Evolutionary conservation across 805 yeast genomes (phyloP).

Genomic region (Saccharomyces paradoxus): DNA sequence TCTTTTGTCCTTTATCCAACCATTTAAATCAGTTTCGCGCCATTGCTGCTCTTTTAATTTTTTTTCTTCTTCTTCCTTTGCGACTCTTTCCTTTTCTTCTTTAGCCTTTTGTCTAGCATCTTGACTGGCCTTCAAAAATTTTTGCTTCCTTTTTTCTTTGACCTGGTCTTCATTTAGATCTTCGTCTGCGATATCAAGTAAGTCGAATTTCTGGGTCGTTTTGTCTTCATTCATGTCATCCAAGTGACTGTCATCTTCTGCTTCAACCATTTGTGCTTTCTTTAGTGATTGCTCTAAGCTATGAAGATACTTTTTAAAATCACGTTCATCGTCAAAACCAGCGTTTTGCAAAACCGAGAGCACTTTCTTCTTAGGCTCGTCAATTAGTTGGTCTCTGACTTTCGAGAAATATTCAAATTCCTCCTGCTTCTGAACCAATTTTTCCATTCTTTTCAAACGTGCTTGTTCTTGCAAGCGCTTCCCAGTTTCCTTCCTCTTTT

Average conservation of each 20-base stretch:
- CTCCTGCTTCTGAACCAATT: conserved; percentile 68
- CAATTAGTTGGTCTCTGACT: conserved; percentile 44
- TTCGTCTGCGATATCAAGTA: conserved; percentile 78
- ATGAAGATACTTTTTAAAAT: conserved; percentile 55
- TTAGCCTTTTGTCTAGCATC: conserved; percentile 83
- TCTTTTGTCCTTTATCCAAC: conserved; percentile 74
- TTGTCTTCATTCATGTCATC: conserved; percentile 33
- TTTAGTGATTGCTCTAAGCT: conserved; percentile 63
- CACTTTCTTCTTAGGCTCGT: conserved; percentile 45
- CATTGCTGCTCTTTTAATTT: conserved; percentile 63
- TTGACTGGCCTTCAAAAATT: conserved; percentile 71
- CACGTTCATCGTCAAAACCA: conserved; percentile 70
- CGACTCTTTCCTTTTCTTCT: conserved; percentile 65
- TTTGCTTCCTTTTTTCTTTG: conserved; percentile 80
- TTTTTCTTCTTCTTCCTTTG: conserved; percentile 49
- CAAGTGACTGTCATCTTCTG: conserved; percentile 46
- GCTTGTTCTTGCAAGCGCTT: conserved; percentile 89
- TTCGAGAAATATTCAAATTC: conserved; percentile 65
- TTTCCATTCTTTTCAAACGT: conserved; percentile 71
- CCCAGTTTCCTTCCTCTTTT: conserved; percentile 77
- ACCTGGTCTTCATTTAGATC: conserved; percentile 71
- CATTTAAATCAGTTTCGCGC: conserved; percentile 64
- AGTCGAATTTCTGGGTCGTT: conserved; percentile 49
- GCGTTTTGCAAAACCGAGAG: conserved; percentile 53
- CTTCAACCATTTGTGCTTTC: conserved; percentile 56